Percentiles rank a stretch among this genome's conserved stretches.
Evolutionary conservation across 2,329 filamentous ascomycete species (phyloP).

Genomic region (Leptodontidium sp.): DNA sequence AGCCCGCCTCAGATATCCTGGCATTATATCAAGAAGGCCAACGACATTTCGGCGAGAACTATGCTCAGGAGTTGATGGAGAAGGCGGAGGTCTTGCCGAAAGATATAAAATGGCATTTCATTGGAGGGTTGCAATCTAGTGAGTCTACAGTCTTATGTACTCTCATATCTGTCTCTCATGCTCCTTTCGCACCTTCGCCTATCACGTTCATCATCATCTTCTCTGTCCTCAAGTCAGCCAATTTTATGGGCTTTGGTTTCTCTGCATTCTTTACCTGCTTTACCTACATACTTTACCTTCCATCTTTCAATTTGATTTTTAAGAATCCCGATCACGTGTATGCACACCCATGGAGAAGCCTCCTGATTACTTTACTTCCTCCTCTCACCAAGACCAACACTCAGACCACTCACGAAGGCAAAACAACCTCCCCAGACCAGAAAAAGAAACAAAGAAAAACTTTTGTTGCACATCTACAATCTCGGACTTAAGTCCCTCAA

Average conservation of each 20-base stretch:
- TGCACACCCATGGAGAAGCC: not conserved
- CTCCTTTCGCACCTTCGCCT: not conserved
- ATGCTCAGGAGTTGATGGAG: conserved; percentile 86
- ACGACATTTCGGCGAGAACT: conserved; percentile 95
- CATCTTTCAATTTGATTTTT: not conserved
- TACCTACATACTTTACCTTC: too few relatives aligned
- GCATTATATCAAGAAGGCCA: conserved; percentile 75
- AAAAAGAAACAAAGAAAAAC: not conserved
- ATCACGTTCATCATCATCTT: not conserved
- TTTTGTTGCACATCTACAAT: conserved; percentile 32
- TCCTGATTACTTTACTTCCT: conserved; percentile 7
- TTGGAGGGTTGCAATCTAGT: conserved; percentile 87
- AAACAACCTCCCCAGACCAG: not conserved
- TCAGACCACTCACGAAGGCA: not conserved
- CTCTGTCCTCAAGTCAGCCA: too few relatives aligned
- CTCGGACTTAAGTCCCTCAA: conserved; percentile 26
- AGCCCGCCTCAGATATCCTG: conserved; percentile 90
- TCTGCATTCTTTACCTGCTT: not conserved
- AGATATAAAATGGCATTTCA: conserved; percentile 92
- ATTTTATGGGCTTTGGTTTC: not conserved
- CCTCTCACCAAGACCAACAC: not conserved
- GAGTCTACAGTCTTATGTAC: conserved; percentile 36
- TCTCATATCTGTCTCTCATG: not conserved
- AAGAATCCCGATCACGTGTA: conserved; percentile 12
- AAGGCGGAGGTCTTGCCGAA: conserved; percentile 83